These are phyloP conservation scores for Ramaria sp. DNA, from an alignment of 768 basidiomycete genomes.

Conservation along the genomic window DNA sequence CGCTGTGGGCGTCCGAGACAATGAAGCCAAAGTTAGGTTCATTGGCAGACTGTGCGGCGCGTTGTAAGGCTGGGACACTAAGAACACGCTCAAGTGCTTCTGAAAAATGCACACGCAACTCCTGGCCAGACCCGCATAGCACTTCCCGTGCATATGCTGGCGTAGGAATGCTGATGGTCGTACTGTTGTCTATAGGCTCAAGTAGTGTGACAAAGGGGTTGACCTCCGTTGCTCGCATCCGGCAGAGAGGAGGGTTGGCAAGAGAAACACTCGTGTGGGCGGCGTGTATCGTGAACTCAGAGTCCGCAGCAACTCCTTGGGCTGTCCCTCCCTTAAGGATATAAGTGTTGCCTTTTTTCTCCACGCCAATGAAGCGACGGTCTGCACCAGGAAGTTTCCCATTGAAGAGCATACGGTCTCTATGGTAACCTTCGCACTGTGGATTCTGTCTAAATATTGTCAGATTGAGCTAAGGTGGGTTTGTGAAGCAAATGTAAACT, in stretches of 20 bases:
- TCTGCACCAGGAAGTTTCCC: background rate
- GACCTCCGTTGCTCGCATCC: background rate
- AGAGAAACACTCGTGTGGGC: background rate
- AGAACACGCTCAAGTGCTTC: background rate
- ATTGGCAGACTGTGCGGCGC: background rate
- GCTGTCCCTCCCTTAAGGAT: background rate
- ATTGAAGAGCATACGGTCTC: background rate
- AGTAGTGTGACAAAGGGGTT: background rate
- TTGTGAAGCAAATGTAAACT: background rate
- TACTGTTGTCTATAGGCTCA: background rate
- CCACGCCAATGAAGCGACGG: background rate
- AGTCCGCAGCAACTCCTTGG: background rate
- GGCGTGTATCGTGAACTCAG: background rate
- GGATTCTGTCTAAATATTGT: background rate
- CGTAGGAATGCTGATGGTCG: background rate
- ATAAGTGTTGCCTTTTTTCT: background rate
- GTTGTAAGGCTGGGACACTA: background rate
- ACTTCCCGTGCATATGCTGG: conserved; percentile 2
- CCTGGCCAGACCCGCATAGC: conserved; percentile 1
- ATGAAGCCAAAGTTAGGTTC: background rate
- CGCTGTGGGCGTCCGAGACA: background rate
- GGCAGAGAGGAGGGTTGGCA: background rate
- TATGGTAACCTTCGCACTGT: background rate
- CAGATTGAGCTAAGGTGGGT: background rate
- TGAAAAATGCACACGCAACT: background rate